Percentiles rank a stretch among this genome's conserved stretches.
Conservation (phyloP, 192 early-diverging fungal species). For the Dispira simplex region DNA sequence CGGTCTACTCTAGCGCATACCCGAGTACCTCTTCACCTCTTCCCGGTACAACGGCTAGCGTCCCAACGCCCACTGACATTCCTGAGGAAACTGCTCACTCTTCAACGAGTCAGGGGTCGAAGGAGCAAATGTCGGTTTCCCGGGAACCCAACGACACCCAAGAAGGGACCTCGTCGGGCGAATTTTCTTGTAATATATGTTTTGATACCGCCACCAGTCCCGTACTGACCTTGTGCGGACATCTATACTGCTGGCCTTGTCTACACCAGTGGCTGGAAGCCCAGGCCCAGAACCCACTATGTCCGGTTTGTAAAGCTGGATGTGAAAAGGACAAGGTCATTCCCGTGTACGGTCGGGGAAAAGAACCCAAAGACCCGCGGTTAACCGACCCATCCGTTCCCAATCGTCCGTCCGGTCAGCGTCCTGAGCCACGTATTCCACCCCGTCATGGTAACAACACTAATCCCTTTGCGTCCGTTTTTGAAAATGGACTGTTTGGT, state of each 20-base stretch:
- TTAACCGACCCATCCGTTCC: constrained; percentile 33
- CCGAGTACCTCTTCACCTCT: not conserved
- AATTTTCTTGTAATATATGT: constrained; percentile 15
- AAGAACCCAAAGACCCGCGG: constrained; percentile 55
- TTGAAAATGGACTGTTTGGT: constrained; percentile 39
- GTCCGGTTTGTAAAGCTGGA: constrained; percentile 75
- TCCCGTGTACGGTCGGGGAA: constrained; percentile 66
- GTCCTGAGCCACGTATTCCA: constrained; percentile 48
- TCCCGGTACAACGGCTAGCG: not conserved
- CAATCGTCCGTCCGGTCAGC: constrained; percentile 59
- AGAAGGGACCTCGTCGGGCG: not conserved
- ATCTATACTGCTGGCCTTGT: constrained; percentile 66
- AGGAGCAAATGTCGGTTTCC: constrained; percentile 19
- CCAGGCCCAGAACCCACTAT: constrained; percentile 49
- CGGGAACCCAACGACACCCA: constrained; percentile 24
- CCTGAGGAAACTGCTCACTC: not conserved
- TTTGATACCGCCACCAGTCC: constrained; percentile 65
- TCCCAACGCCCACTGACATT: not conserved
- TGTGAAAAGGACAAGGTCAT: constrained; percentile 73
- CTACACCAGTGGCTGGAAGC: constrained; percentile 61
- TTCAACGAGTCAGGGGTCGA: not conserved
- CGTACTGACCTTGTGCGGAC: constrained; percentile 64
- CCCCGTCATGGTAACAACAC: constrained; percentile 19
- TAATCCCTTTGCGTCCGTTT: constrained; percentile 26
- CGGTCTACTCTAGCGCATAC: not conserved